Evolutionary conservation across 805 yeast genomes (phyloP), one percentile per base, ranked within the genome.

Genomic region (Nakazawaea anatomiae): DNA sequence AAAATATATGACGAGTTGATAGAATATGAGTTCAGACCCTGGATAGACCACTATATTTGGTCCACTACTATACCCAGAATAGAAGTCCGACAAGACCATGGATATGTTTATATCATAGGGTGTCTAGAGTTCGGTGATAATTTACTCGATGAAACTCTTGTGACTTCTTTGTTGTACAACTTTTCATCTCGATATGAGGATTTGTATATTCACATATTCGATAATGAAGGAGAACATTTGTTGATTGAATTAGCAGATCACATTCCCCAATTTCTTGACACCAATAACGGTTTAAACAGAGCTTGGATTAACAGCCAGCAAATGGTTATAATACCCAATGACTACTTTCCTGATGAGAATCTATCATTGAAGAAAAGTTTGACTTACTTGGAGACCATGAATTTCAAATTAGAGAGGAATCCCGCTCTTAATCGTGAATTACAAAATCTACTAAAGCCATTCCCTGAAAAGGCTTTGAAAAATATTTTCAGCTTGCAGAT

Each of bases 181-280:
- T 66, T 77, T 48, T 55, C 64, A 2, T 53, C 59, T 4, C 49
- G 62, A 30, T 54, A 58, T 42, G 42, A 52, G 9, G 74, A 71
- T 50, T 48, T 78, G 2, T 77, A 67, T 57, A 68, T 79, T 4
- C 77, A 73, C 39, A 54, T 70, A 2, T 66, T 69, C 52, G 88
- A 82, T 57, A 71, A 74, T 1, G 85, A 79, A 44, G 80, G 83
- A 6, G 89, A 84, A 52, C 74, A 77, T 44, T 47, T 82, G 8
- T 59, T 83, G 43, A 70, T 77, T 7, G 83, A 79, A 53, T 71
- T 76, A 1, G 68, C 74, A 38, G 76, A 79, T 4, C 51, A 55
- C 1, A 57, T 55, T 8, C 52, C 50, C 8, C 65, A 66, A 5
- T 77, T 82, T 76, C 57, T 77, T 8, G 68, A 65, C 6, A 80